Evolutionary conservation across 352 stramenopile genomes (phyloP).

Genomic region (Saprolegnia diclina): DNA sequence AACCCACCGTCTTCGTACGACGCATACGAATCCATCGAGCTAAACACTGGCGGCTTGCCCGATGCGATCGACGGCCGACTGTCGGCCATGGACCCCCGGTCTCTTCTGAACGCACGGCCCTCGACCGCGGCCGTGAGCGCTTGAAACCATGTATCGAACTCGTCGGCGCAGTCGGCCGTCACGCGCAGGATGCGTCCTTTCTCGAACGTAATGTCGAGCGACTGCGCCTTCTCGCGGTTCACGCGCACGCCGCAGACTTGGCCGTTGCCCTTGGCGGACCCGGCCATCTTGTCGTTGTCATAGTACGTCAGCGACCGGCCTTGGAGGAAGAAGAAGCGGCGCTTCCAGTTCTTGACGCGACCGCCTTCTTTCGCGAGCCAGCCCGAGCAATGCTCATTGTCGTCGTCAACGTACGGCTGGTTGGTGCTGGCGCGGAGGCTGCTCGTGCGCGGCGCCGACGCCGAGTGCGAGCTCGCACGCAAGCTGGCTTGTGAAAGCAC

Average conservation of each 20-base stretch:
- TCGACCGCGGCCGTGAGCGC: slow-evolving; percentile 41
- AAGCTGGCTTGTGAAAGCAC: not conserved
- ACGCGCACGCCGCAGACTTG: slow-evolving; percentile 67
- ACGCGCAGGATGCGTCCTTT: slow-evolving; percentile 67
- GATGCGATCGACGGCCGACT: not conserved
- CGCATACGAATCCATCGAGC: slow-evolving; percentile 23
- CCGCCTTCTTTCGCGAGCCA: slow-evolving; percentile 79
- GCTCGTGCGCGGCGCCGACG: not conserved
- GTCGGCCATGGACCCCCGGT: not conserved
- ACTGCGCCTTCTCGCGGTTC: slow-evolving; percentile 57
- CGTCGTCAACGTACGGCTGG: slow-evolving; percentile 32
- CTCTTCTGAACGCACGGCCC: slow-evolving; percentile 13
- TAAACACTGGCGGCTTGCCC: slow-evolving; percentile 6
- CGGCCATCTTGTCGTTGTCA: slow-evolving; percentile 60
- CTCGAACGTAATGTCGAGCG: slow-evolving; percentile 69
- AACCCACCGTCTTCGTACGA: slow-evolving; percentile 17
- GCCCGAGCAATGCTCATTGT: slow-evolving; percentile 58
- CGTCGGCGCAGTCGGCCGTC: slow-evolving; percentile 57
- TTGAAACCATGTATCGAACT: slow-evolving; percentile 60
- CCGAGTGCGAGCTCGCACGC: not conserved
- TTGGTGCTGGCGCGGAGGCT: not conserved
- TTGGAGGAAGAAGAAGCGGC: slow-evolving; percentile 73
- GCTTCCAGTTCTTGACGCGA: slow-evolving; percentile 79
- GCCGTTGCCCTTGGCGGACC: slow-evolving; percentile 52
- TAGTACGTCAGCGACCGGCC: slow-evolving; percentile 76